Evolutionary conservation across 2,329 filamentous ascomycete genomes (phyloP).

Genomic region (Pseudogymnoascus sp.): DNA sequence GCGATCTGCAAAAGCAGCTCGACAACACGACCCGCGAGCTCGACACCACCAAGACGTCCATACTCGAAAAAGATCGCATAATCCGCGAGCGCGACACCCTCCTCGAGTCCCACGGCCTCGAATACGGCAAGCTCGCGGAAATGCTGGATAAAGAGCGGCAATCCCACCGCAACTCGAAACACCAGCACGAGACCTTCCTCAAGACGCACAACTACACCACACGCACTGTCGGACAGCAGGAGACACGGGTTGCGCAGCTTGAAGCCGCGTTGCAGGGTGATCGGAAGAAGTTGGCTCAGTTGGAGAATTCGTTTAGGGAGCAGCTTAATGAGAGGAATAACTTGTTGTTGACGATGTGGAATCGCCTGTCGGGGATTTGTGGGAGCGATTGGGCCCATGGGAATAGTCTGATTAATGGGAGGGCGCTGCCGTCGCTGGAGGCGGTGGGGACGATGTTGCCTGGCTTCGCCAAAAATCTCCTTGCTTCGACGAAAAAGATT

Average conservation of each 20-base stretch:
- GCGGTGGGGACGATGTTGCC: constrained; percentile 77
- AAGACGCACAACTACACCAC: constrained; percentile 80
- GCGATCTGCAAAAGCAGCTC: constrained; percentile 78
- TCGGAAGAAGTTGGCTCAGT: constrained; percentile 61
- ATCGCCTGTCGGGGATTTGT: constrained; percentile 70
- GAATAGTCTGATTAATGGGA: constrained; percentile 81
- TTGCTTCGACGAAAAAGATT: constrained; percentile 78
- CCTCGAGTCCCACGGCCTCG: constrained; percentile 80
- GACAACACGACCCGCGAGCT: constrained; percentile 78
- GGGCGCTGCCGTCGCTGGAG: constrained; percentile 72
- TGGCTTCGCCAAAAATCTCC: constrained; percentile 81
- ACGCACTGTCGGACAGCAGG: constrained; percentile 77
- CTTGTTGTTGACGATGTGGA: constrained; percentile 82
- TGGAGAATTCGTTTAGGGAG: constrained; percentile 77
- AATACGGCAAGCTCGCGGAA: constrained; percentile 75
- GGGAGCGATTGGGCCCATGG: constrained; percentile 87
- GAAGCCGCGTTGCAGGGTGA: constrained; percentile 73
- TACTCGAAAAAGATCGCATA: constrained; percentile 84
- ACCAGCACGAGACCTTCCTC: constrained; percentile 79
- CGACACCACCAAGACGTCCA: constrained; percentile 63
- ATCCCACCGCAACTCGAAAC: constrained; percentile 75
- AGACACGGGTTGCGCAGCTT: constrained; percentile 75
- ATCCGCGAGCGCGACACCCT: constrained; percentile 83
- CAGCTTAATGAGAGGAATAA: constrained; percentile 86
- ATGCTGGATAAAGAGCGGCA: constrained; percentile 86